Evolutionary conservation across 2,329 filamentous ascomycete species (phyloP), one percentile per base, ranked within the genome.

Genomic region (Arthrobotrys sinensis): DNA sequence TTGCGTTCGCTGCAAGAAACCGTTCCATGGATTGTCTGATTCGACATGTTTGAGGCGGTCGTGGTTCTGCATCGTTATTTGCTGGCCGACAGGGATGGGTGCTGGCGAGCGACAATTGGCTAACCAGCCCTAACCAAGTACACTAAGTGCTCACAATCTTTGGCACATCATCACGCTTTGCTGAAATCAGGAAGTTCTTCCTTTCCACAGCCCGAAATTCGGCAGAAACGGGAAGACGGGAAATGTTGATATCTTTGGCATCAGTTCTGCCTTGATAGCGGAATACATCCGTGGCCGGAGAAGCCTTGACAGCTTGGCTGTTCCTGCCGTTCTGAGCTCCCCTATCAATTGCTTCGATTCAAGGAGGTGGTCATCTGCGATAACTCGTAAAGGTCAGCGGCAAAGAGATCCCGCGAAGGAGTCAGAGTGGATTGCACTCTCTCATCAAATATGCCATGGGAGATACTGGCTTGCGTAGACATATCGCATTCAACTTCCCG

Each of bases 51-150:
- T 55, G 75, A 68, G 67, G 67, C 75, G 62, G 45, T 64, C 70
- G 75, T 71, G 73, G 66, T 77, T 62, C 57, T 77, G 73, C 73
- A 67, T 67, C 67, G 50, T 66, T 78, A 78, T 78, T 78, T 70
- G 75, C 53, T 78, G 75, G 75, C 75, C 36, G 67, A 69, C 67
- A 72, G 67, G 75, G 70, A 67, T 77, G 53, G 66, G 43, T 78
- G 75, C 75, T 78, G 75, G 75, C 75, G 75, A 11, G 19, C 67
- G 48, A 55, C 75, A 43, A 78, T 78, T 78, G 75, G 75, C 38
- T 43, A 16, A 12, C n/a, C n/a, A 6, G 43, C 36, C 36, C 36
- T 38, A 1, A 14, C 36, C 19, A 50, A 45, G 16, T 14, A 19
- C 43, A 28, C 24, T 28, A 28, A 28, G 24, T 21, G 8, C n/a